Conservation (phyloP, 257 asterid species). For the Salvia hispanica region DNA sequence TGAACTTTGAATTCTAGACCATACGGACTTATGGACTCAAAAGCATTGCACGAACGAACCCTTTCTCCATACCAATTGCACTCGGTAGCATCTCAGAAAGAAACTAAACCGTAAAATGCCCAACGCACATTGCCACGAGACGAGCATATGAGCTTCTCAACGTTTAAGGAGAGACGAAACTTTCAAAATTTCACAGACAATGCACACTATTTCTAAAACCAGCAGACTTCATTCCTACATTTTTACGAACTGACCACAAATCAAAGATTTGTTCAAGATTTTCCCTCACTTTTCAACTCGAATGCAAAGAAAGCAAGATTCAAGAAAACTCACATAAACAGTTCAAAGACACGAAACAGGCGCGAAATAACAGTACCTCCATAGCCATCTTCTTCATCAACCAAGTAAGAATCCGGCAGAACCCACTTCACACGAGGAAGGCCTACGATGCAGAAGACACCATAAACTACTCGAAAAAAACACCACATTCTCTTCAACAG, state of each 20-base stretch:
- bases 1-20: no score
- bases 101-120: background rate
- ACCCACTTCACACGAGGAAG: slow-evolving; percentile 47
- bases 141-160: background rate
- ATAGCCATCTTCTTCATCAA: slow-evolving; percentile 40
- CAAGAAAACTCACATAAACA: background rate
- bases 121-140: background rate
- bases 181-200: no score
- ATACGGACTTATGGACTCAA: no score
- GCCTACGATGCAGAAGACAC: slow-evolving; percentile 27
- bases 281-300: background rate
- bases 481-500: background rate
- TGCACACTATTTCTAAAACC: no score
- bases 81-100: background rate
- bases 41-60: no score
- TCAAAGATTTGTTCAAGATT: background rate
- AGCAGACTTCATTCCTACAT: no score
- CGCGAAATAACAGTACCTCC: slow-evolving; percentile 36
- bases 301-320: background rate
- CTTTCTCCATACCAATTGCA: background rate
- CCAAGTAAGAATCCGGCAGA: slow-evolving; percentile 49
- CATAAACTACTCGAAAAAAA: background rate
- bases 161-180: no score
- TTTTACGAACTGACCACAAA: no score
- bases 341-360: slow-evolving; percentile 11